These are phyloP conservation scores for Cupressus sempervirens DNA, from an alignment of 75 land plant genomes.

Conservation along the genomic window DNA sequence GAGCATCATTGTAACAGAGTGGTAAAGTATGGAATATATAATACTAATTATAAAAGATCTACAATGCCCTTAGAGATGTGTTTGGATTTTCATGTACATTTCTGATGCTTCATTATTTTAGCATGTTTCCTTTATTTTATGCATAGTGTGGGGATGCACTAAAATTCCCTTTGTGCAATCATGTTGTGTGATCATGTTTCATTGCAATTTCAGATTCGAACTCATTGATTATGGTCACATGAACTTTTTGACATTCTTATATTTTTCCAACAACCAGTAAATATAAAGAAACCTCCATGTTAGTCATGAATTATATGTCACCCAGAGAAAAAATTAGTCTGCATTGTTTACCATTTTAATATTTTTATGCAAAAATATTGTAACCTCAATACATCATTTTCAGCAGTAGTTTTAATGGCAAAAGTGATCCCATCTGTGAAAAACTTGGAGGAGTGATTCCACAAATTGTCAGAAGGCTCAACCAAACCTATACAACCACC, in stretches of 20 bases:
- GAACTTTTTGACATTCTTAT: background rate
- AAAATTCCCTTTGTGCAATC: background rate
- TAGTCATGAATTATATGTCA: background rate
- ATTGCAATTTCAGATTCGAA: background rate
- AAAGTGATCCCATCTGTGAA: background rate
- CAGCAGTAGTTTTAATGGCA: background rate
- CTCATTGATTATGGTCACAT: background rate
- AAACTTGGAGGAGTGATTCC: background rate
- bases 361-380: too few species aligned
- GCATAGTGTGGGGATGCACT: too few species aligned
- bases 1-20: too few species aligned
- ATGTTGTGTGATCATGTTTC: too few species aligned
- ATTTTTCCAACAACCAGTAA: background rate
- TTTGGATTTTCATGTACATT: background rate
- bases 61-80: background rate
- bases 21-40: too few species aligned
- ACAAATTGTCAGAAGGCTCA: background rate
- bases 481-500: background rate
- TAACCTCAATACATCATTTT: background rate
- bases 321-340: background rate
- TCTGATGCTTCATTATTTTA: too few species aligned
- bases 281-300: background rate
- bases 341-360: background rate
- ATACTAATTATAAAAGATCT: too few species aligned
- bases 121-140: too few species aligned